phyloP scores from a whole-genome alignment of 805 yeast genomes.

The Candida suzukii region DNA sequence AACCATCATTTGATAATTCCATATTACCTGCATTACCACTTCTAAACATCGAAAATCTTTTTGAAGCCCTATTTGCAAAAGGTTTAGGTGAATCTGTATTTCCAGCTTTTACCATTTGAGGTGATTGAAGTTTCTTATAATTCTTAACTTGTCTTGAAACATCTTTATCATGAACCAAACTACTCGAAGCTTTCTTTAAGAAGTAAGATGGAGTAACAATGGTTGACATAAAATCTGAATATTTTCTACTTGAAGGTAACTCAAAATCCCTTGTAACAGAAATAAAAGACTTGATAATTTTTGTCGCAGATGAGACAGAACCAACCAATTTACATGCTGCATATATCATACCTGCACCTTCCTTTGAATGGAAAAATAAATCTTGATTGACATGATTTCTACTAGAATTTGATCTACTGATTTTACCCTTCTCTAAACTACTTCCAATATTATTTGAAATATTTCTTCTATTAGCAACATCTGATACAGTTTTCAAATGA shows the following conservation, averaged over 20 bases:
- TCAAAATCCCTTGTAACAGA: constrained; percentile 61
- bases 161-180: constrained; percentile 39
- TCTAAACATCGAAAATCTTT: constrained; percentile 44
- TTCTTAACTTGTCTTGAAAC: constrained; percentile 21
- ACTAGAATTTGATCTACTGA: constrained; percentile 15
- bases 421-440: not conserved
- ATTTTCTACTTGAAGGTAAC: constrained; percentile 50
- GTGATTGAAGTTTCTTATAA: constrained; percentile 14
- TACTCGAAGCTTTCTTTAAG: constrained; percentile 53
- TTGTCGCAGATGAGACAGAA: constrained; percentile 37
- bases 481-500: constrained; percentile 55
- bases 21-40: constrained; percentile 44
- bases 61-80: constrained; percentile 21
- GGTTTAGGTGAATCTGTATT: not conserved
- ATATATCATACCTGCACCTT: constrained; percentile 44
- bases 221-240: constrained; percentile 56
- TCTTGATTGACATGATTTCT: constrained; percentile 3
- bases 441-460: constrained; percentile 7
- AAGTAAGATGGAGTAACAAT: constrained; percentile 54
- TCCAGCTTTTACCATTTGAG: constrained; percentile 8
- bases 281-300: constrained; percentile 50
- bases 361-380: constrained; percentile 50
- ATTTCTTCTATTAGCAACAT: constrained; percentile 16
- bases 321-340: constrained; percentile 40
- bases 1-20: constrained; percentile 40